Percentiles rank a stretch among this genome's conserved stretches.
Conservation (phyloP, 495 filamentous ascomycete genomes). For the Trichodelitschia bisporula region DNA sequence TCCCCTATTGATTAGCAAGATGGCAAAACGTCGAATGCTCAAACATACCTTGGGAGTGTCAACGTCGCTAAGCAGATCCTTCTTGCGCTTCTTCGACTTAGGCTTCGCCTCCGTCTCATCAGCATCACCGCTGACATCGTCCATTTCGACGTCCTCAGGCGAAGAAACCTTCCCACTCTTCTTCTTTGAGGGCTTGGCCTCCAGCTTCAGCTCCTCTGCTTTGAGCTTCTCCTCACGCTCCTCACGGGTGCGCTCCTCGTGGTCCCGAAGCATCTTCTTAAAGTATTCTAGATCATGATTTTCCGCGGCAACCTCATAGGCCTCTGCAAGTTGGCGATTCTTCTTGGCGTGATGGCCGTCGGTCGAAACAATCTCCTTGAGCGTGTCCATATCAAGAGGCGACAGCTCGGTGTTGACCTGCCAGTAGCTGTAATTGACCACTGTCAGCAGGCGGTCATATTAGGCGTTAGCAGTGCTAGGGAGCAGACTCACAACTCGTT, state of each 20-base stretch:
- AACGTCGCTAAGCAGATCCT: conserved; percentile 35
- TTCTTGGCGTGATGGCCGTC: conserved; percentile 19
- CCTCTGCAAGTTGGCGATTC: conserved; percentile 41
- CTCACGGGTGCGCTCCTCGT: conserved; percentile 29
- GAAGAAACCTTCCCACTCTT: conserved; percentile 21
- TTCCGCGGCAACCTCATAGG: conserved; percentile 49
- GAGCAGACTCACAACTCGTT: conserved; percentile 69
- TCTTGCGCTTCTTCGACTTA: conserved; percentile 45
- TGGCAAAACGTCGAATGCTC: conserved; percentile 1
- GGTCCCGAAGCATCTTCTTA: conserved; percentile 43
- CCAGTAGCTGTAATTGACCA: conserved; percentile 38
- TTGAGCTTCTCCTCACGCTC: conserved; percentile 38
- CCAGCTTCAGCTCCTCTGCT: conserved; percentile 13
- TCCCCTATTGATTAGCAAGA: conserved; percentile 18
- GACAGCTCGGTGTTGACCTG: conserved; percentile 55
- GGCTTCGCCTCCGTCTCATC: conserved; percentile 28
- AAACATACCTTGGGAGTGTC: conserved; percentile 45
- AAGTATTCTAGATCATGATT: conserved; percentile 45
- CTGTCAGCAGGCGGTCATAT: background rate
- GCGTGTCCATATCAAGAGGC: conserved; percentile 42
- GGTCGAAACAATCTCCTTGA: conserved; percentile 33
- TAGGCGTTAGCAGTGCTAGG: conserved; percentile 1
- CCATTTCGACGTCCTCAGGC: conserved; percentile 53
- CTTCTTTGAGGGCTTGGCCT: conserved; percentile 25
- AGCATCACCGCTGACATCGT: conserved; percentile 31